These are phyloP conservation scores for Rhodotorula sp. DNA, from an alignment of 1,284 basidiomycete species.

Conservation along the genomic window DNA sequence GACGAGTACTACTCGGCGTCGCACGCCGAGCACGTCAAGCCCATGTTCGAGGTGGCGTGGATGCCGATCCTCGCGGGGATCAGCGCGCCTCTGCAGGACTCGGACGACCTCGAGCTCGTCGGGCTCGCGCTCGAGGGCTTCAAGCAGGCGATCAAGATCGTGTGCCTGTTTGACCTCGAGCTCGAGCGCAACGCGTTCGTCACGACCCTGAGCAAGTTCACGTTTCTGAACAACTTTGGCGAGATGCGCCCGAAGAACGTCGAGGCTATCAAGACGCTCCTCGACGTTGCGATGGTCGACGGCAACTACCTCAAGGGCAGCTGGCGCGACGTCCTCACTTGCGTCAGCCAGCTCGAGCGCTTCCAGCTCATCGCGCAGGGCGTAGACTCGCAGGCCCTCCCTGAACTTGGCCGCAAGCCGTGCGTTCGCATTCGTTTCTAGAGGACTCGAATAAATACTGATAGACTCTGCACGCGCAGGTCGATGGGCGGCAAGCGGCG, in stretches of 20 bases:
- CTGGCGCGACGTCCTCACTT: conserved; percentile 94
- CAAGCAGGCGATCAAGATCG: conserved; percentile 87
- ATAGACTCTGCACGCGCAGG: not conserved
- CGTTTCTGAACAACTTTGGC: conserved; percentile 90
- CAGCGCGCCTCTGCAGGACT: conserved; percentile 77
- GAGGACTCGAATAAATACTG: too few species aligned
- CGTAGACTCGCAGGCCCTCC: conserved; percentile 64
- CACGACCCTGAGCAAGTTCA: conserved; percentile 95
- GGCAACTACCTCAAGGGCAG: conserved; percentile 90
- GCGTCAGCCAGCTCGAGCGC: conserved; percentile 93
- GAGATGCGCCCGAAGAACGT: conserved; percentile 99
- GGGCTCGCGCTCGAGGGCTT: conserved; percentile 92
- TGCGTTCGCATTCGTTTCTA: conserved; percentile 53
- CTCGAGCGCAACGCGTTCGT: conserved; percentile 95
- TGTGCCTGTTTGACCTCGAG: conserved; percentile 92
- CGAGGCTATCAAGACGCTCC: conserved; percentile 90
- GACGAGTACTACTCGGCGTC: conserved; percentile 94
- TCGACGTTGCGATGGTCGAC: conserved; percentile 90
- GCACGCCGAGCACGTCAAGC: conserved; percentile 88
- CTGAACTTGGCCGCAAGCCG: conserved; percentile 78
- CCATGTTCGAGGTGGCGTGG: conserved; percentile 99
- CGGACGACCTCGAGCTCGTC: conserved; percentile 83
- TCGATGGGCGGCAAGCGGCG: conserved; percentile 26
- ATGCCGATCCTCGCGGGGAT: conserved; percentile 92
- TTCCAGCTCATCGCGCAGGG: conserved; percentile 92